These are phyloP conservation scores for Cystobasidium tubakii DNA, from an alignment of 768 basidiomycete genomes.

Conservation along the genomic window DNA sequence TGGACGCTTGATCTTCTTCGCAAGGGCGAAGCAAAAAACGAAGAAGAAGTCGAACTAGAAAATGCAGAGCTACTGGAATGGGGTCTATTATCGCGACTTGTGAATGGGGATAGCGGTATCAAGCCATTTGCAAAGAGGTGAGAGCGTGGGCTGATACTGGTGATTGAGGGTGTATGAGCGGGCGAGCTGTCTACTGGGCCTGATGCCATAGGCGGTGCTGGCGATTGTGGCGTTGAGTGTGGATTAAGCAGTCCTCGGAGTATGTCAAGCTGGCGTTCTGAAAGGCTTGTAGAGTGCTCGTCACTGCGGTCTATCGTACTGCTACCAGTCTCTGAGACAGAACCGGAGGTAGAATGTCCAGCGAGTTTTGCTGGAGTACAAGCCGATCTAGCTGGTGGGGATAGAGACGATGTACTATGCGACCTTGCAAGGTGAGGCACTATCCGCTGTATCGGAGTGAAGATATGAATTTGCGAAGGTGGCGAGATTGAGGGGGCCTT, in stretches of 20 bases:
- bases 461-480: background rate
- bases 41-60: background rate
- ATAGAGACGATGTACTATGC: background rate
- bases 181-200: background rate
- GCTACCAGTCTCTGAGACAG: background rate
- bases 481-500: background rate
- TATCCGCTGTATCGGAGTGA: background rate
- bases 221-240: background rate
- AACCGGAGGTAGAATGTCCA: background rate
- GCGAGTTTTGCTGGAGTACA: background rate
- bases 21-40: background rate
- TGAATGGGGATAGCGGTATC: background rate
- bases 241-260: constrained; percentile 19
- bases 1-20: background rate
- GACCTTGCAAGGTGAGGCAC: background rate
- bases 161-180: background rate
- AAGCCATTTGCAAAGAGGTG: background rate
- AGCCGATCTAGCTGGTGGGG: background rate
- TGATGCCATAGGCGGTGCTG: background rate
- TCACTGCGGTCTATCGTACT: background rate
- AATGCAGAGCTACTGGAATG: background rate
- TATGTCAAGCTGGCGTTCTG: constrained; percentile 23
- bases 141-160: background rate
- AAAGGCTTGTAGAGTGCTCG: constrained; percentile 1
- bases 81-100: background rate